Evolutionary conservation across 257 asterid species (phyloP).

Genomic region (Pogostemon cablin): DNA sequence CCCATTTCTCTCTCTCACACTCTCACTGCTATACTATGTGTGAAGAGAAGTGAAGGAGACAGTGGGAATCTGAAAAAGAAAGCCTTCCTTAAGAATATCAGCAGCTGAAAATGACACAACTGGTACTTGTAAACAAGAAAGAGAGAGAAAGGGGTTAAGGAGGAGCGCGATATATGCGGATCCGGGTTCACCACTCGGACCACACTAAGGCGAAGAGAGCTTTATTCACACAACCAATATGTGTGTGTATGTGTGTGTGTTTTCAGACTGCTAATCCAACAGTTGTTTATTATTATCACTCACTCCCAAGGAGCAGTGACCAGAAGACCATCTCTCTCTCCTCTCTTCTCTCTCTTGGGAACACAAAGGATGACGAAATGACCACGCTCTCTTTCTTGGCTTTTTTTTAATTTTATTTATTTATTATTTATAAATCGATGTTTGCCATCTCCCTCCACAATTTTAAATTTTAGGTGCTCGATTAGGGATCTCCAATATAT

Average conservation of each 20-base stretch:
- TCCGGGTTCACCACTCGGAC: not conserved
- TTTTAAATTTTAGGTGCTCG: constrained; percentile 23
- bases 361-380: constrained; percentile 55
- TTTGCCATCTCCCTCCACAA: constrained; percentile 28
- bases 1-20: constrained; percentile 43
- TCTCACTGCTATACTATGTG: not conserved
- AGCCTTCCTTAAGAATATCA: not conserved
- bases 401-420: not conserved
- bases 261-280: constrained; percentile 30
- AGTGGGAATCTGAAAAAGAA: not conserved
- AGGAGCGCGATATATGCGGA: constrained; percentile 37
- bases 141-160: not conserved
- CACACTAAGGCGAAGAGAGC: too few relatives aligned
- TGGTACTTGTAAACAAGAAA: not conserved
- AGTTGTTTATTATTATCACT: constrained; percentile 44
- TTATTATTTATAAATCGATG: not conserved
- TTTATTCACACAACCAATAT: not conserved
- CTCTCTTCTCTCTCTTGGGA: constrained; percentile 45
- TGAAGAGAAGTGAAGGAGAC: not conserved
- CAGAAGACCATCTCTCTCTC: constrained; percentile 30
- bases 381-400: constrained; percentile 39
- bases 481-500: constrained; percentile 38
- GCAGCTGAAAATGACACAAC: constrained; percentile 46
- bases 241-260: not conserved
- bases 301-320: constrained; percentile 60